Base-by-base conservation (phyloP, 495 filamentous ascomycete species). In the Neurospora sp. region DNA sequence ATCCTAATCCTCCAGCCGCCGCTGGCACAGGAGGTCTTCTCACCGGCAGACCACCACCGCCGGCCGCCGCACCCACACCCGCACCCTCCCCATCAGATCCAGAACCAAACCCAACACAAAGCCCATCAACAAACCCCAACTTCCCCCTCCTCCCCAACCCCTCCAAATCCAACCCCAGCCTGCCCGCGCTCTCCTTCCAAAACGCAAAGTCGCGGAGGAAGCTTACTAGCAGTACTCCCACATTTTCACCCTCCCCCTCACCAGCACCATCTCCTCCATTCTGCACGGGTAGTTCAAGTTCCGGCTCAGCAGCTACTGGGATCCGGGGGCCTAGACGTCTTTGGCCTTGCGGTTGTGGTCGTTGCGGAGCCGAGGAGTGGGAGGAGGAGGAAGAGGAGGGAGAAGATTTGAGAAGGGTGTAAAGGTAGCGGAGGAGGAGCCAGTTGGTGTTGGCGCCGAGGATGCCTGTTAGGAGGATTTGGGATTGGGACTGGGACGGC, bases 161-260 rank as follows among this genome's bases (percentile, higher is more conserved):
- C 11, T 88, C 87, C 70, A 96, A 84, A 81, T 97, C 93, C 71
- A 94, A 75, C 10, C 92, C 92, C 75, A 93, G 78, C 80, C 87
- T 87, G 72, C 86, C 86, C 37, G 86, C 86, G 59, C 86, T 86
- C 5, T 89, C 85, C 69, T 81, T 89, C 94, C 94, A 97, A 79
- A 96, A 96, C 37, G 86, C 83, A 74, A 83, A 86, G 76, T 94
- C 90, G 71, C 92, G 87, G 81, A 96, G 81, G 90, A 97, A 86
- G 83, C 91, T 94, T 74, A 94, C 35, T 35, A 35, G 35, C 35
- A 35, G 35, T 35, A 35, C 35, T 35, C 35, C 35, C 35, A 35
- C 35, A 35, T 5, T 35, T 35, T 35, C 74, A 0, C 18, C 42
- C 0, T 23, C 62, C 7, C 42, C 39, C 39, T 14, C 11, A 40